Evolutionary conservation across 148 eudicot genomes (phyloP).

Genomic region (Agrostemma githago): DNA sequence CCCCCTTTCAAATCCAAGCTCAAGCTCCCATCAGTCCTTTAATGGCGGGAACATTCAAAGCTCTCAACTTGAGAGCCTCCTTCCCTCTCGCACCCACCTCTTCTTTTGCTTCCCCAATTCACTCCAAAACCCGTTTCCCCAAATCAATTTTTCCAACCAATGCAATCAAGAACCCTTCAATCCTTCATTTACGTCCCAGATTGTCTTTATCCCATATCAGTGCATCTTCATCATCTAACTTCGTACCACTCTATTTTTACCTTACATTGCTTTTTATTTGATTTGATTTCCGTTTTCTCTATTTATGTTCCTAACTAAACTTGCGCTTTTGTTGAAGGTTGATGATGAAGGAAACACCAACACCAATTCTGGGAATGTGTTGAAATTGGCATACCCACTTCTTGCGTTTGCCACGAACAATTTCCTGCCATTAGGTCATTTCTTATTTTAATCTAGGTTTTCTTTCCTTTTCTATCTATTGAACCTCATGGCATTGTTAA

Average conservation of each 20-base stretch:
- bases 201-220: background rate
- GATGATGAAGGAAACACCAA: conserved; percentile 17
- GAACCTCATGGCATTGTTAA: background rate
- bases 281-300: background rate
- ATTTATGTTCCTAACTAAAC: background rate
- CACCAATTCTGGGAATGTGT: conserved; percentile 4
- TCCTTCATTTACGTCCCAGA: conserved; percentile 3
- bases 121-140: conserved; percentile 6
- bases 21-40: background rate
- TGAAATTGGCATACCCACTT: conserved; percentile 29
- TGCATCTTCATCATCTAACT: conserved; percentile 21
- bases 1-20: background rate
- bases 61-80: conserved; percentile 8
- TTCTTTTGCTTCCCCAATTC: background rate
- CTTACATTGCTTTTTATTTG: background rate
- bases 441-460: background rate
- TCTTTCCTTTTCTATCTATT: background rate
- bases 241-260: conserved; percentile 2
- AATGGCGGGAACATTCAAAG: conserved; percentile 22
- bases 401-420: conserved; percentile 40
- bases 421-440: conserved; percentile 67
- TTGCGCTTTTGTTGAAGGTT: conserved; percentile 16
- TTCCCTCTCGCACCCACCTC: background rate
- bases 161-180: conserved; percentile 7
- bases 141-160: background rate